Percentiles rank a stretch among this genome's conserved stretches.
Conservation (phyloP, 116 monocot genomes). For the Cymodocea nodosa region DNA sequence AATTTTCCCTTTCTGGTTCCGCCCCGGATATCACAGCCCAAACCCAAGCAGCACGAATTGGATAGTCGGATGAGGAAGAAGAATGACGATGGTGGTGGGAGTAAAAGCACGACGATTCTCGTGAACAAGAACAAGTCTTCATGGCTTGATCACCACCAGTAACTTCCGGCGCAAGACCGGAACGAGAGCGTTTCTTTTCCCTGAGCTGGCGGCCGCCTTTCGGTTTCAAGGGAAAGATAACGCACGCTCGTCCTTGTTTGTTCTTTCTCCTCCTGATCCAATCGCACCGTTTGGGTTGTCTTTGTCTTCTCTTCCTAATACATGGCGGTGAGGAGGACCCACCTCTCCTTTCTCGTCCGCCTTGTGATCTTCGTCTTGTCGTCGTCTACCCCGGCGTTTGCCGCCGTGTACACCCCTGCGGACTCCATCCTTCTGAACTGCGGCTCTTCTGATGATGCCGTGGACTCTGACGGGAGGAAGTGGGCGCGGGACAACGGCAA, state of each 20-base stretch:
- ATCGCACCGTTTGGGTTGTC: too few species aligned
- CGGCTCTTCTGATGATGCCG: conserved; percentile 33
- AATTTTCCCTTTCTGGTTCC: too few species aligned
- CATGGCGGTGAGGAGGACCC: neutral
- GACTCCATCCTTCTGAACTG: conserved; percentile 64
- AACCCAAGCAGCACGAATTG: too few species aligned
- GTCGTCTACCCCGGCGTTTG: neutral
- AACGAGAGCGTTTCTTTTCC: neutral
- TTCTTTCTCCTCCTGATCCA: too few species aligned
- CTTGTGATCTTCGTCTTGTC: neutral
- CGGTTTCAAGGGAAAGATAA: neutral
- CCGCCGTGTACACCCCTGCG: conserved; percentile 16
- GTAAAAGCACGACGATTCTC: too few species aligned
- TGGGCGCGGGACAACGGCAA: conserved; percentile 43
- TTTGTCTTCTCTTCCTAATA: neutral
- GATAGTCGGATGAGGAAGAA: too few species aligned
- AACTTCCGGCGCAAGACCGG: neutral
- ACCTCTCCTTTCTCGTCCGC: neutral
- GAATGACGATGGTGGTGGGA: too few species aligned
- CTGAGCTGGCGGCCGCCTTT: too few species aligned
- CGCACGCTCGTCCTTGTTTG: neutral
- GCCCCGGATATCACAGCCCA: too few species aligned
- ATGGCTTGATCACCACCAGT: neutral
- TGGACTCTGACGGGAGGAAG: conserved; percentile 51
- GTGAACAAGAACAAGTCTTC: neutral